Conservation (phyloP, 2,329 filamentous ascomycete genomes). For the Aspergillus piperis region DNA sequence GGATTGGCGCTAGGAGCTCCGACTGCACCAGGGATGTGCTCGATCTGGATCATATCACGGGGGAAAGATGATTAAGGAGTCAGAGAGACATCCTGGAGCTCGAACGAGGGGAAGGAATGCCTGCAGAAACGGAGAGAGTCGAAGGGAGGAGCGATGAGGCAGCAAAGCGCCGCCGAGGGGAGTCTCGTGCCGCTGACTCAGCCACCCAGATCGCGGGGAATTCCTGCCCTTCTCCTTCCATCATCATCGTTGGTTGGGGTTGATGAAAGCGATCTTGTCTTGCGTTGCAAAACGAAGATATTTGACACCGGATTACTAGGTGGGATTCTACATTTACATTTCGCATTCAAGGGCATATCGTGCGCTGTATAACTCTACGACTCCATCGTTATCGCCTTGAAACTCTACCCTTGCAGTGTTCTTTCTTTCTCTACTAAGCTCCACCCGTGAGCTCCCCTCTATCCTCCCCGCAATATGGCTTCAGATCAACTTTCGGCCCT, state of each 20-base stretch:
- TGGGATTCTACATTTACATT: too few species aligned
- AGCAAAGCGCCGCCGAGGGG: not conserved
- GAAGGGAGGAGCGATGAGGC: constrained; percentile 1
- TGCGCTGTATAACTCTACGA: not conserved
- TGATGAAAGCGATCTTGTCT: not conserved
- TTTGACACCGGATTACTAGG: too few species aligned
- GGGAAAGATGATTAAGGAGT: constrained; percentile 26
- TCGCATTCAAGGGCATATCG: too few species aligned
- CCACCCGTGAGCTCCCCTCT: constrained; percentile 6
- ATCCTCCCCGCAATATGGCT: constrained; percentile 25
- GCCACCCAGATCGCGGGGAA: constrained; percentile 9
- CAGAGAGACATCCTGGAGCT: constrained; percentile 24
- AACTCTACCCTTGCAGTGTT: not conserved
- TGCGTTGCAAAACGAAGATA: too few species aligned
- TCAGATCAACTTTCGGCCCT: constrained; percentile 44
- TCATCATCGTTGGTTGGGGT: not conserved
- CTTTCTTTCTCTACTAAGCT: not conserved
- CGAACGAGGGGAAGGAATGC: constrained; percentile 11
- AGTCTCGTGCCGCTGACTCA: constrained; percentile 25
- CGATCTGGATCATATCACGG: constrained; percentile 49
- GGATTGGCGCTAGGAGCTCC: constrained; percentile 18
- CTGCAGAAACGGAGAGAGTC: not conserved
- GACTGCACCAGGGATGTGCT: constrained; percentile 49
- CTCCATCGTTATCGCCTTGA: not conserved
- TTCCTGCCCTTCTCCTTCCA: not conserved